phyloP scores from a whole-genome alignment of 2,329 filamentous ascomycete genomes.

The Coniochaeta hoffmannii region DNA sequence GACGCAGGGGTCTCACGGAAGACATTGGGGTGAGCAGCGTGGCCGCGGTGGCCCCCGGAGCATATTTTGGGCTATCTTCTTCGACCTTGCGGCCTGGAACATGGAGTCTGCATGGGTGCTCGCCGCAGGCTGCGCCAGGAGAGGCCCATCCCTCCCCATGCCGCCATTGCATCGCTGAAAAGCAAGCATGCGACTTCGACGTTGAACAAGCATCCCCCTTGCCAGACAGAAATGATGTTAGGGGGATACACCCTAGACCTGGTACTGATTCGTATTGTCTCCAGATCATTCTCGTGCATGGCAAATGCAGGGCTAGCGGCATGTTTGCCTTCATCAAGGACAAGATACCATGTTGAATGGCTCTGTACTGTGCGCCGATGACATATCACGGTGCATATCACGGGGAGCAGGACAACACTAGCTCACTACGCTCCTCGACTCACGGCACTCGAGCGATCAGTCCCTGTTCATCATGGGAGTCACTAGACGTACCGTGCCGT shows the following conservation, averaged over 20 bases:
- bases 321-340: slow-evolving; percentile 4
- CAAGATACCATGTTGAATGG: not conserved
- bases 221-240: not conserved
- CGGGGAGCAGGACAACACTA: not conserved
- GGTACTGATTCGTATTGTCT: not conserved
- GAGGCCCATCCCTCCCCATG: not conserved
- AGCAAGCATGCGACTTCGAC: not conserved
- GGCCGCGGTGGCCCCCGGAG: not conserved
- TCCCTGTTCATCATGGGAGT: not conserved
- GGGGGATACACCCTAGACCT: not conserved
- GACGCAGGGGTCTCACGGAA: not conserved
- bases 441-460: no score
- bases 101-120: not conserved
- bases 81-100: not conserved
- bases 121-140: not conserved
- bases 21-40: not conserved
- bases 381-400: slow-evolving; percentile 2
- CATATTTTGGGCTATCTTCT: not conserved
- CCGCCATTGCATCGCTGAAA: not conserved
- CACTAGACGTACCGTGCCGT: not conserved
- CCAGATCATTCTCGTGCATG: slow-evolving; percentile 1
- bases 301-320: not conserved
- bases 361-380: not conserved
- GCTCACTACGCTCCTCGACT: no score
- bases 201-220: not conserved